Percentiles rank a stretch among this genome's conserved stretches.
Conservation (phyloP, 202 grass and related monocot genomes). For the Panicum virgatum region DNA sequence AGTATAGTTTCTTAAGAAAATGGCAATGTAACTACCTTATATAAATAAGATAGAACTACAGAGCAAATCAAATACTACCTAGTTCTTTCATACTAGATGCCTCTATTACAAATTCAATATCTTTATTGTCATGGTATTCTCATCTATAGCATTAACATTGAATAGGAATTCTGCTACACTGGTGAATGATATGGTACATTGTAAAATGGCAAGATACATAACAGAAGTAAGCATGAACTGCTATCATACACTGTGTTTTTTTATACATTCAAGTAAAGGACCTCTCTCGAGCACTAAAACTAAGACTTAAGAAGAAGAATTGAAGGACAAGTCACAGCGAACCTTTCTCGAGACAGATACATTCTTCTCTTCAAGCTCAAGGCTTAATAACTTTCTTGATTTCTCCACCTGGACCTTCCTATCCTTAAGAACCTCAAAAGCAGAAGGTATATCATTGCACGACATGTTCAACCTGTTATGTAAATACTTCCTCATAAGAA, state of each 20-base stretch:
- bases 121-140: constrained; percentile 24
- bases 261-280: constrained; percentile 31
- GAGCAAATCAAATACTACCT: constrained; percentile 12
- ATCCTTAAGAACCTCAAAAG: constrained; percentile 33
- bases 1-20: neutral
- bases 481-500: constrained; percentile 16
- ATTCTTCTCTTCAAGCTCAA: constrained; percentile 49
- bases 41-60: constrained; percentile 16
- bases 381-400: constrained; percentile 30
- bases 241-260: constrained; percentile 18
- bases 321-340: constrained; percentile 34
- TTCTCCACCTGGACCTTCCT: constrained; percentile 31
- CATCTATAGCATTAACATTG: constrained; percentile 18
- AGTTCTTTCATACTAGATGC: constrained; percentile 34
- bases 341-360: constrained; percentile 48
- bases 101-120: constrained; percentile 39
- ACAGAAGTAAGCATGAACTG: constrained; percentile 13
- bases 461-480: constrained; percentile 48
- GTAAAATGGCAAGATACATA: constrained; percentile 29
- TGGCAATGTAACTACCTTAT: constrained; percentile 20
- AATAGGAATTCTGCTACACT: constrained; percentile 18
- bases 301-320: constrained; percentile 17
- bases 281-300: neutral
- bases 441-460: constrained; percentile 49
- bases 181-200: constrained; percentile 31